Base-by-base conservation (phyloP, 768 basidiomycete species). In the Panus rudis region DNA sequence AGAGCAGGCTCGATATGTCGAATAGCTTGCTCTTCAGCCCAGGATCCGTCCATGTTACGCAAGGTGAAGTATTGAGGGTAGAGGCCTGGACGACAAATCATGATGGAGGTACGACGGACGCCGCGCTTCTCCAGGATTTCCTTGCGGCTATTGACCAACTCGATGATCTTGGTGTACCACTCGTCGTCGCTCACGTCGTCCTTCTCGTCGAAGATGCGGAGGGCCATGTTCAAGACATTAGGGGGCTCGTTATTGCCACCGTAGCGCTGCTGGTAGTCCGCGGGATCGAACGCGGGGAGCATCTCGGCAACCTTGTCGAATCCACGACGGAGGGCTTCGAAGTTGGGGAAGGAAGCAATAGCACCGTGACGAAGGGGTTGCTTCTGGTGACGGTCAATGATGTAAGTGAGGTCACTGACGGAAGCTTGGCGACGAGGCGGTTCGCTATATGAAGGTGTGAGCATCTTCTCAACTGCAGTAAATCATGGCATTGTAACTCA, bases 1-100 rank as follows among this genome's bases (percentile, higher is more conserved):
- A 98, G 73, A 20, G 96, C 96, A 17, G 96, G 96, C 61, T 99
- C 96, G 47, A 96, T 92, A 68, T 98, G 96, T 61, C 96, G 86
- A 61, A 99, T 94, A 12, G 92, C 84, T 61, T 91, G 80, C 61
- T 98, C 91, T 72, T 99, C 96, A 38, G 71, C 76, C 96, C 96
- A 99, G 13, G 63, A 61, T 12, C 76, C 80, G 31, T 78, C 74
- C 47, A 71, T 67, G 40, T 83, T 78, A 43, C 94, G 84, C 13
- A 98, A 67, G 39, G 96, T 98, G 70, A 81, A 91, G 74, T 93
- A 98, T 56, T 86, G 78, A 5, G 96, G 96, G 63, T 98, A 98
- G 61, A 87, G 81, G 38, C 85, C 84, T 45, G 76, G 81, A 39
- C 90, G 84, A 69, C 96, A 98, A 49, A 98, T 81, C 45, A 98